These are phyloP conservation scores for Candida argentea DNA, from an alignment of 805 yeast species.

Conservation along the genomic window DNA sequence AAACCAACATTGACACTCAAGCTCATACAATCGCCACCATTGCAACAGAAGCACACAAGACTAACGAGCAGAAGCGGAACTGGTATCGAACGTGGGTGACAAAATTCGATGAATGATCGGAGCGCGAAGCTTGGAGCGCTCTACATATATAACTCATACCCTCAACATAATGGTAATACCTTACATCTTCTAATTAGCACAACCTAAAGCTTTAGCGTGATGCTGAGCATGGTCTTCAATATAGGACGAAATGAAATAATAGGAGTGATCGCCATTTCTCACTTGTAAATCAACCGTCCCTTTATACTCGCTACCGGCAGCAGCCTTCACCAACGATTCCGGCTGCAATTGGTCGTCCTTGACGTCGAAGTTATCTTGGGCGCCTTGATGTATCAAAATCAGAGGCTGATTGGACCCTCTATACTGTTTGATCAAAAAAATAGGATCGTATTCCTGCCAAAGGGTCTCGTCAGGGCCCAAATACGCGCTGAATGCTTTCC, in stretches of 20 bases:
- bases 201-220: slow-evolving; percentile 62
- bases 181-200: slow-evolving; percentile 5
- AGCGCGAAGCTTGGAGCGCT: background rate
- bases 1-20: too few relatives aligned
- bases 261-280: slow-evolving; percentile 86
- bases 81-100: slow-evolving; percentile 49
- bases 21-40: too few relatives aligned
- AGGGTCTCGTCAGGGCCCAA: slow-evolving; percentile 49
- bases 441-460: slow-evolving; percentile 83
- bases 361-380: slow-evolving; percentile 60
- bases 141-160: background rate
- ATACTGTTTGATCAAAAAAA: slow-evolving; percentile 53
- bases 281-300: slow-evolving; percentile 49
- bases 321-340: slow-evolving; percentile 54
- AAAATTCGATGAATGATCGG: slow-evolving; percentile 34
- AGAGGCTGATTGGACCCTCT: slow-evolving; percentile 35
- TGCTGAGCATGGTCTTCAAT: slow-evolving; percentile 76
- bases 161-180: too few relatives aligned
- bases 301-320: slow-evolving; percentile 46
- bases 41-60: slow-evolving; percentile 37
- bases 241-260: slow-evolving; percentile 74
- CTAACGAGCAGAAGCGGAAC: slow-evolving; percentile 42
- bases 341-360: slow-evolving; percentile 61
- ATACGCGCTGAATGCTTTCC: slow-evolving; percentile 71
- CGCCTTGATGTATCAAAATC: slow-evolving; percentile 79